Evolutionary conservation across 2,329 filamentous ascomycete genomes (phyloP).

Genomic region (Anisogramma anomala): DNA sequence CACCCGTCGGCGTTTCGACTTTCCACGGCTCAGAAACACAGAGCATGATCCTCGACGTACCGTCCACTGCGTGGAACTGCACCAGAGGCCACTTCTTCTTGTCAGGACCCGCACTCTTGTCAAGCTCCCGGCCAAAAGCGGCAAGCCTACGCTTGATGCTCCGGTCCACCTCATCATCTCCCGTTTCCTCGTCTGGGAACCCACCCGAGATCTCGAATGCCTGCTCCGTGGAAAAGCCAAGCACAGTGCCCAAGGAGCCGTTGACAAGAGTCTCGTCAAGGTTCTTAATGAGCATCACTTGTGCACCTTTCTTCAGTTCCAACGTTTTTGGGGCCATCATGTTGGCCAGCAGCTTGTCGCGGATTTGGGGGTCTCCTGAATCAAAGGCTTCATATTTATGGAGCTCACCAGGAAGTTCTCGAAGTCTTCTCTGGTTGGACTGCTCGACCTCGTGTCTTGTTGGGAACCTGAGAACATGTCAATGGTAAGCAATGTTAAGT

Average conservation of each 20-base stretch:
- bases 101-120: conserved; percentile 25
- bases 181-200: conserved; percentile 29
- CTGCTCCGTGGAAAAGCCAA: conserved; percentile 55
- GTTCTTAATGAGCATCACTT: conserved; percentile 99
- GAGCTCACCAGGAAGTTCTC: conserved; percentile 54
- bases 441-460: conserved; percentile 80
- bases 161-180: conserved; percentile 19
- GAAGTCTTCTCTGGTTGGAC: conserved; percentile 68
- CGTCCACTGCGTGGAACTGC: conserved; percentile 69
- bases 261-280: conserved; percentile 91
- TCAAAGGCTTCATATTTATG: conserved; percentile 66
- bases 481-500: conserved; percentile 1
- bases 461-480: conserved; percentile 50
- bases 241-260: conserved; percentile 79
- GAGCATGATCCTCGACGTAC: conserved; percentile 62
- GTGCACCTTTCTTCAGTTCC: conserved; percentile 77
- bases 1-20: conserved; percentile 88
- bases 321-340: conserved; percentile 86
- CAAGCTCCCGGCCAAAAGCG: conserved; percentile 31
- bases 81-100: conserved; percentile 68
- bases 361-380: conserved; percentile 56
- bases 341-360: conserved; percentile 69
- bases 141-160: conserved; percentile 48
- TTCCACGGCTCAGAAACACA: conserved; percentile 90
- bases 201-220: conserved; percentile 26